These are phyloP conservation scores for Diophrys sp. DNA, from an alignment of 73 alveolate genomes.

Conservation along the genomic window DNA sequence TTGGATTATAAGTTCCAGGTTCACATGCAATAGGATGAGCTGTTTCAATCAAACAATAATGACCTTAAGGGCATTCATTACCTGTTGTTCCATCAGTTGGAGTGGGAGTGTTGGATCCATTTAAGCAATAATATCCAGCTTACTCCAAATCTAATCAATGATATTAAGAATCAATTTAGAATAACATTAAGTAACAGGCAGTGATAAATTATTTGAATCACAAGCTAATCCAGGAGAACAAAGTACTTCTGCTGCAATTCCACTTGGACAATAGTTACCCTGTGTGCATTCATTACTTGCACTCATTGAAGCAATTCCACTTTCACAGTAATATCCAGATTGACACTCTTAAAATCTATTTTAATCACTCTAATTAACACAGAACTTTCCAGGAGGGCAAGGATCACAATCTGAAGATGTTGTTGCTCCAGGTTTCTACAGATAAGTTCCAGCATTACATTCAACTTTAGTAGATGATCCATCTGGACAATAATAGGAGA, in stretches of 20 bases:
- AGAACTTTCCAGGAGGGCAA: constrained; percentile 41
- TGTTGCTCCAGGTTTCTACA: constrained; percentile 11
- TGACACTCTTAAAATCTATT: background rate
- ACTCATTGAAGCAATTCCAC: background rate
- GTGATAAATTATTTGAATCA: constrained; percentile 31
- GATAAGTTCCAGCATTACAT: constrained; percentile 15
- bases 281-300: constrained; percentile 4
- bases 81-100: constrained; percentile 63
- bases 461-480: background rate
- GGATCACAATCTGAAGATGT: constrained; percentile 29
- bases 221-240: constrained; percentile 49
- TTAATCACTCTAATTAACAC: constrained; percentile 31
- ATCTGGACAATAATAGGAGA: constrained; percentile 25
- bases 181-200: constrained; percentile 21
- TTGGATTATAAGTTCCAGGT: constrained; percentile 52
- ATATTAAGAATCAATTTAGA: too few relatives aligned
- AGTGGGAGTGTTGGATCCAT: constrained; percentile 37
- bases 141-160: too few relatives aligned
- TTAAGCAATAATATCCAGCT: constrained; percentile 57
- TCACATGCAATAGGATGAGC: constrained; percentile 38
- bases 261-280: constrained; percentile 51
- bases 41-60: constrained; percentile 57
- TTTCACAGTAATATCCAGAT: constrained; percentile 65
- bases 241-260: constrained; percentile 20
- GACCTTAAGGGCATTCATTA: constrained; percentile 34